These are phyloP conservation scores for Phytophthora sojae DNA, from an alignment of 352 stramenopile genomes.

Conservation along the genomic window DNA sequence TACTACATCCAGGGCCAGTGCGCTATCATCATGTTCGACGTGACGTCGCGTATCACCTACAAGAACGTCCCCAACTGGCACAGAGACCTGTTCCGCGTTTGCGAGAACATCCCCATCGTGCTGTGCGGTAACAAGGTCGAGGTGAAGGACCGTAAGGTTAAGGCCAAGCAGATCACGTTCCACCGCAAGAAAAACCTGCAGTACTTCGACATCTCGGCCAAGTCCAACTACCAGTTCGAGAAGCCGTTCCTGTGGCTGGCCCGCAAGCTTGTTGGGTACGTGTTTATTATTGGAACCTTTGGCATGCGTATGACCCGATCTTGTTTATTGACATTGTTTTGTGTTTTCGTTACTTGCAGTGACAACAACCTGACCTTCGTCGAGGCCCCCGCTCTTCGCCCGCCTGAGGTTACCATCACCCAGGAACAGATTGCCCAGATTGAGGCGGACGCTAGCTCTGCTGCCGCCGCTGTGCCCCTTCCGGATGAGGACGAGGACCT, in stretches of 20 bases:
- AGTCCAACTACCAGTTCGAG: conserved; percentile 99
- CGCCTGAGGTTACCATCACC: conserved; percentile 97
- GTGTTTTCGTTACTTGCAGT: conserved; percentile 40
- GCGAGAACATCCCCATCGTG: conserved; percentile 99
- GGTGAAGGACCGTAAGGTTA: conserved; percentile 99
- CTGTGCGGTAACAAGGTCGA: conserved; percentile 99
- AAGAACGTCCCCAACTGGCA: conserved; percentile 99
- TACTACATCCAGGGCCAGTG: conserved; percentile 99
- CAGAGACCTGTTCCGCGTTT: conserved; percentile 99
- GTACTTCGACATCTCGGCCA: conserved; percentile 99
- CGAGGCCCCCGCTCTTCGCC: conserved; percentile 96
- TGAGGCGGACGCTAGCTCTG: conserved; percentile 92
- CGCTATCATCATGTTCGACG: conserved; percentile 99
- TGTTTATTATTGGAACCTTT: conserved; percentile 12
- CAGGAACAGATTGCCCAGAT: conserved; percentile 93
- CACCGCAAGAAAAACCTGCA: conserved; percentile 99
- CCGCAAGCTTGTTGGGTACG: conserved; percentile 96
- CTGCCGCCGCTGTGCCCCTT: conserved; percentile 92
- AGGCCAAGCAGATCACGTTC: conserved; percentile 99
- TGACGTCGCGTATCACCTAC: conserved; percentile 99
- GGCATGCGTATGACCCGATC: background rate
- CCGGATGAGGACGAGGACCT: conserved; percentile 98
- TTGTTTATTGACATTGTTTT: conserved; percentile 15
- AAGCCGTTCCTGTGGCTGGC: conserved; percentile 99
- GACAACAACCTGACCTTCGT: conserved; percentile 99